phyloP scores from a whole-genome alignment of 306 rosid genomes.

The Ochetophila trinervis region DNA sequence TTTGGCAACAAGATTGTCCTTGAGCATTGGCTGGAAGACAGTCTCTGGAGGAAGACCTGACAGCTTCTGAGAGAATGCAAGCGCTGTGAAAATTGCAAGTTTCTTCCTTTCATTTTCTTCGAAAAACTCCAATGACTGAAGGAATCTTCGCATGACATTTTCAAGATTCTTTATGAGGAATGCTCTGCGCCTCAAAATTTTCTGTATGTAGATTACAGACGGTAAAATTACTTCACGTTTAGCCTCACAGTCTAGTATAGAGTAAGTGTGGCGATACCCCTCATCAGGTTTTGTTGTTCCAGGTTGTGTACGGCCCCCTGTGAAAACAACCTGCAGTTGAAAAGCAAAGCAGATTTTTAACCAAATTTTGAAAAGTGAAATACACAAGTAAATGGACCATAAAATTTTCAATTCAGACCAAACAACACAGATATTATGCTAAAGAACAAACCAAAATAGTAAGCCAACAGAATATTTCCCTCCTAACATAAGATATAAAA shows the following conservation, averaged over 20 bases:
- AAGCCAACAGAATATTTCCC: background rate
- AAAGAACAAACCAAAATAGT: conserved; percentile 2
- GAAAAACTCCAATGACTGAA: conserved; percentile 95
- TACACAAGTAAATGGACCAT: background rate
- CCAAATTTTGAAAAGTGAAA: background rate
- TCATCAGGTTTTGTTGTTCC: conserved; percentile 99
- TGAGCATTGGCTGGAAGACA: conserved; percentile 94
- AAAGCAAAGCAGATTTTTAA: background rate
- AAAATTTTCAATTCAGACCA: background rate
- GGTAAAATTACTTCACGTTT: conserved; percentile 81
- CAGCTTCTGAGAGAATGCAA: conserved; percentile 97
- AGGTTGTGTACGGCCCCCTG: conserved; percentile 99
- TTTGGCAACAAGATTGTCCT: conserved; percentile 98
- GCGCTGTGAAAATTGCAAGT: conserved; percentile 99
- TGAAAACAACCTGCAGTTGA: conserved; percentile 76
- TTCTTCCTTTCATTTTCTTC: conserved; percentile 99
- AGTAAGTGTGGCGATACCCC: conserved; percentile 97
- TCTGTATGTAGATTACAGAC: conserved; percentile 87
- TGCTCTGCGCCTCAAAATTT: conserved; percentile 89
- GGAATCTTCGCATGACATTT: conserved; percentile 96
- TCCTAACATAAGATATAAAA: background rate
- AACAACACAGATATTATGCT: background rate
- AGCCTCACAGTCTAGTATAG: conserved; percentile 82
- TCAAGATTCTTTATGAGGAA: conserved; percentile 96
- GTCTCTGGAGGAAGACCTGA: conserved; percentile 99